Base-by-base conservation (phyloP, 352 stramenopile species). In the Phytophthora litchii region DNA sequence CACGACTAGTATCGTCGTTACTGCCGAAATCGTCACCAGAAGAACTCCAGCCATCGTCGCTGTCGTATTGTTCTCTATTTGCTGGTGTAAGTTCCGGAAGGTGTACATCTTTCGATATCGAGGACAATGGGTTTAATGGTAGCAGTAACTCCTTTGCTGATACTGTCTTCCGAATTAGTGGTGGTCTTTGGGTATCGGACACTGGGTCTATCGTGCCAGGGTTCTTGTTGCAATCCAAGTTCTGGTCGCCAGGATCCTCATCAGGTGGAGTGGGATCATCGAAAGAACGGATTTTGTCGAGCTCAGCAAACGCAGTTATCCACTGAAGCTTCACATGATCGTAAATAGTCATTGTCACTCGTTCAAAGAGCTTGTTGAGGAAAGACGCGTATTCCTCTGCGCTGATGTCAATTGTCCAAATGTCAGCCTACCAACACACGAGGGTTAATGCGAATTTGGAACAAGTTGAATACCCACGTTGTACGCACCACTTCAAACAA, bases 321-420 rank as follows among this genome's bases (percentile, higher is more conserved):
- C 79, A 92, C 54, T 83, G 55, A 32, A 71, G 71, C 43, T 80
- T 81, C 11, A 88, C 78, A 13, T 79, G 66, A 59, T 92, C 83
- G 50, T 75, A 89, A 25, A 91, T 70, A 8, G 64, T 85, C 74
- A 91, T 88, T 21, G 83, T 93, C 32, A 91, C 83, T 31, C 83
- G 81, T 21, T 90, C 69, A 41, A 86, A 93, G 29, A 93, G 76
- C 45, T 93, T 93, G 46, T 69, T 71, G 20, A 93, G 71, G 37
- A 92, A 92, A 13, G 75, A 78, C 8, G 59, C 50, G 63, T 92
- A 92, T 38, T 86, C 71, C 23, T 84, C 64, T 3, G 66, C 64
- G 31, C 79, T 79, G 27, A 92, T 92, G 11, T 75, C 76, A 16
- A 80, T 53, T 0, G 83, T 93, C 83, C 83, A 93, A 13, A 93